These are phyloP conservation scores for Malassezia restricta DNA, from an alignment of 1,284 basidiomycete genomes.

Conservation along the genomic window DNA sequence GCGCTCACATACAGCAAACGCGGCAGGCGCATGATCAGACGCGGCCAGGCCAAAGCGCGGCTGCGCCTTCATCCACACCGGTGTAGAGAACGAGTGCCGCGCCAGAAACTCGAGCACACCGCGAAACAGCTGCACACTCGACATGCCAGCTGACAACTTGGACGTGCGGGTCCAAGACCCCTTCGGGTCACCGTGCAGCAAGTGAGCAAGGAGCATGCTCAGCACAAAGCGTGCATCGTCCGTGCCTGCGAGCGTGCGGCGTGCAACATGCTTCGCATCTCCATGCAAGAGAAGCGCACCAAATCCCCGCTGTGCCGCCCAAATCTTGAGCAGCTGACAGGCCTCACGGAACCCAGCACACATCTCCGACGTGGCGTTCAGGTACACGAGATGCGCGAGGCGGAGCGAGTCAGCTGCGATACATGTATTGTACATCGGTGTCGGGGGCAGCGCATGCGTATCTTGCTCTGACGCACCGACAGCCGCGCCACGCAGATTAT, in stretches of 20 bases:
- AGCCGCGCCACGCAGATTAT: constrained; percentile 48
- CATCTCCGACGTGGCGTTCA: constrained; percentile 57
- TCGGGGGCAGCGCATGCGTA: constrained; percentile 41
- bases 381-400: constrained; percentile 58
- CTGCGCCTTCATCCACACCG: constrained; percentile 55
- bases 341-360: constrained; percentile 63
- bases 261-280: constrained; percentile 16
- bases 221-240: constrained; percentile 58
- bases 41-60: constrained; percentile 25
- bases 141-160: constrained; percentile 58
- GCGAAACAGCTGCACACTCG: constrained; percentile 74
- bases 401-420: constrained; percentile 60
- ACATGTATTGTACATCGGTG: constrained; percentile 67
- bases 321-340: constrained; percentile 66
- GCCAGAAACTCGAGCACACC: constrained; percentile 63
- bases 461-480: constrained; percentile 1
- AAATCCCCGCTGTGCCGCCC: constrained; percentile 79
- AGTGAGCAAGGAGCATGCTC: constrained; percentile 43
- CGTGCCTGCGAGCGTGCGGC: constrained; percentile 25
- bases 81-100: constrained; percentile 58
- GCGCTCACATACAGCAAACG: constrained; percentile 44
- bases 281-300: constrained; percentile 47
- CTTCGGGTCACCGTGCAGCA: constrained; percentile 45
- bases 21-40: constrained; percentile 35
- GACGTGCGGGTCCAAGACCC: constrained; percentile 5